Conservation (phyloP, 225 moss, liverwort and hornwort species). For the Bryum argenteum region DNA sequence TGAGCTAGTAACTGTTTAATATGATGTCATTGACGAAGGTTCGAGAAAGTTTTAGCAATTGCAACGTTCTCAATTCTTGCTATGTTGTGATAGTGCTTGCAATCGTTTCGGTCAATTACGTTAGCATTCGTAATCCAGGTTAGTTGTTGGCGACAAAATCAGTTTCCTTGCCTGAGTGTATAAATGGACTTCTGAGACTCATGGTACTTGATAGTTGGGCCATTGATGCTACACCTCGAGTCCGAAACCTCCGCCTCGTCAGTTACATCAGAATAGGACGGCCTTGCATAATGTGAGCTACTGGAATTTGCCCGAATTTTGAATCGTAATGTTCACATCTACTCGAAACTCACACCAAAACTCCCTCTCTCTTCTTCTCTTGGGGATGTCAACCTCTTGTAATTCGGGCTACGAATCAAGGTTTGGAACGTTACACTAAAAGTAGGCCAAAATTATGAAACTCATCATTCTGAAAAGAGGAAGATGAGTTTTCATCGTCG, state of each 20-base stretch:
- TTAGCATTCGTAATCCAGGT: neutral
- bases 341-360: too few relatives aligned
- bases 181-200: constrained; percentile 1
- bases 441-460: neutral
- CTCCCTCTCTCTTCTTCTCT: neutral
- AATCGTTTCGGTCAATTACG: neutral
- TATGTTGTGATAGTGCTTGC: neutral
- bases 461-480: neutral
- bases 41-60: neutral
- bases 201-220: neutral
- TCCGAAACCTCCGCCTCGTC: too few relatives aligned
- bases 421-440: neutral
- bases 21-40: neutral
- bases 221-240: neutral
- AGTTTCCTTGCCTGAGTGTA: neutral
- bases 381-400: neutral
- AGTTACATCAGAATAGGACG: too few relatives aligned
- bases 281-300: too few relatives aligned
- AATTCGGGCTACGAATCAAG: neutral
- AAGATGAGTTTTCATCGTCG: neutral
- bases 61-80: neutral
- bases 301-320: too few relatives aligned
- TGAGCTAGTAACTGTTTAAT: constrained; percentile 5
- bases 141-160: constrained; percentile 1
- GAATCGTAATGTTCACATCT: neutral